These are phyloP conservation scores for Zygoascus flipseniorum DNA, from an alignment of 805 yeast genomes.

Conservation along the genomic window DNA sequence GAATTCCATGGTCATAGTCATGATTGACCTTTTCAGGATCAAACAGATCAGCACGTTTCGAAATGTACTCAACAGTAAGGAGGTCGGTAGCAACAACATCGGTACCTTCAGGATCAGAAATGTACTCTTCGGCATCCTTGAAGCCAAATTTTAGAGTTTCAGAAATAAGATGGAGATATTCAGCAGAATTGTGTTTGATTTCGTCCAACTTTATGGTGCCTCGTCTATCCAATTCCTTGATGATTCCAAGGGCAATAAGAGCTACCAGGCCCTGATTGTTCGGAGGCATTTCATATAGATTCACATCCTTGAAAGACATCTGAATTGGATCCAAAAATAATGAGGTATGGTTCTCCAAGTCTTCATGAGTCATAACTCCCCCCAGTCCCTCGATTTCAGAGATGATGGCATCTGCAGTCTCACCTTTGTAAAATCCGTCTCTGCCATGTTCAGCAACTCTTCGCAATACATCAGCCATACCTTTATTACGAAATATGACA, in stretches of 20 bases:
- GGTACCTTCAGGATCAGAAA: conserved; percentile 44
- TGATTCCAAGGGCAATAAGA: conserved; percentile 56
- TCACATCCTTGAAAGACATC: conserved; percentile 37
- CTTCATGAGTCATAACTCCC: conserved; percentile 49
- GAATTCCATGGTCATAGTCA: conserved; percentile 37
- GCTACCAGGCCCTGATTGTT: conserved; percentile 79
- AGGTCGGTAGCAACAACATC: conserved; percentile 35
- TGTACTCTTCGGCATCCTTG: conserved; percentile 66
- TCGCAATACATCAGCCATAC: conserved; percentile 45
- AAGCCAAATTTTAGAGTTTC: conserved; percentile 68
- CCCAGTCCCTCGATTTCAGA: conserved; percentile 43
- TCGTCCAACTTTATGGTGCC: conserved; percentile 34
- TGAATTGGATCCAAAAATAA: conserved; percentile 58
- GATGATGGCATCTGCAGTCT: conserved; percentile 58
- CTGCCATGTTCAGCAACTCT: conserved; percentile 49
- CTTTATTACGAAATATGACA: conserved; percentile 44
- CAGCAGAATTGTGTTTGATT: conserved; percentile 53
- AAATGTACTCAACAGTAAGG: conserved; percentile 42
- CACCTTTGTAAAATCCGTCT: conserved; percentile 62
- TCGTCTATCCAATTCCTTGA: conserved; percentile 43
- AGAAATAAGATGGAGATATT: conserved; percentile 58
- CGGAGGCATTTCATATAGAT: conserved; percentile 78
- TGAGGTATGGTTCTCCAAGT: conserved; percentile 49
- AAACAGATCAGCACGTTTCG: conserved; percentile 42
- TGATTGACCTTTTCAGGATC: conserved; percentile 32